Base-by-base conservation (phyloP, 2,329 filamentous ascomycete species). In the Moelleriella libera region DNA sequence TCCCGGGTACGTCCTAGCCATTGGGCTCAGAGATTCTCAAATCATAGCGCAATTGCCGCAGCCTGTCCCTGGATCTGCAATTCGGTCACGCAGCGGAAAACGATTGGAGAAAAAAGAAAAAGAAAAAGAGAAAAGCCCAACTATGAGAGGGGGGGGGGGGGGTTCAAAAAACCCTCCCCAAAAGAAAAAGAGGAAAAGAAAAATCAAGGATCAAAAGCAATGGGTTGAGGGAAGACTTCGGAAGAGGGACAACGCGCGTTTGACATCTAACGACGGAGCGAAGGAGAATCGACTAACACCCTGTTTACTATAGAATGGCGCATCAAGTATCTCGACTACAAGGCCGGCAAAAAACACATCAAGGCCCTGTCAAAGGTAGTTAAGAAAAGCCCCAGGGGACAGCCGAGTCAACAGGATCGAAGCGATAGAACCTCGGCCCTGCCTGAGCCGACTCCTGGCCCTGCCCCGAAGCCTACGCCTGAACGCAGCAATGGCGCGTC, bases 261-360 rank as follows among this genome's bases (percentile, higher is more conserved):
- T 21, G 21, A 21, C 21, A 21, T 21, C 21, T 21, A 3, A 21
- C n/a, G 11, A 42, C 9, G 12, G 9, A 10, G 10, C 11, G 14
- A 14, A 3, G 3, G 40, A 9, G 34, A 37, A 37, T 8, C 8
- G 10, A 42, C 40, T 42, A n/a, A 42, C 40, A 8, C 8, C 9
- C 8, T 10, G 4, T 29, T 30, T 3, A 29, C 45, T 11, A 30
- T 55, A 82, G 79, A 97, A 77, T 97, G 90, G 90, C 80, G 85
- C 58, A 77, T 82, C 63, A 94, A 95, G 65, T 97, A 96, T 64
- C 76, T 97, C 56, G 80, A 96, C 66, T 97, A 97, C 73, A 95
- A 94, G 74, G 81, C 81, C 48, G 90, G 88, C 51, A 97, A 97
- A 69, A 96, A 96, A 68, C 83, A 88, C 61, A 75, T 97, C 64